Evolutionary conservation across 2,329 filamentous ascomycete species (phyloP), one percentile per base, ranked within the genome.

Genomic region (Cadophora gregata): DNA sequence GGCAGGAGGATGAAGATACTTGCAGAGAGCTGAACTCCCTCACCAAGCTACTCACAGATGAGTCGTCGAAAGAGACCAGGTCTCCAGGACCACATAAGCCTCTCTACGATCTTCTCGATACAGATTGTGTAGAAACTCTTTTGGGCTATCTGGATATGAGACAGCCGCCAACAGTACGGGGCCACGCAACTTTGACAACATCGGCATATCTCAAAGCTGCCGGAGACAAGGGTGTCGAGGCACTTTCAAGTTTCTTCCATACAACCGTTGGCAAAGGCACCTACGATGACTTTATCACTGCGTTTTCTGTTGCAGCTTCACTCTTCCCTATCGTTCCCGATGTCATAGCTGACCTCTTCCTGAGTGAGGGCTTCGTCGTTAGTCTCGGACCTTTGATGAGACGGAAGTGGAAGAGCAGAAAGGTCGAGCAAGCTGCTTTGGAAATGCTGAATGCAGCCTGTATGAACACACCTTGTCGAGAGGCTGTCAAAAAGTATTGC

Each of bases 391-490:
- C 90, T 16, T 82, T 96, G 63, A 91, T 97, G 79, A 86, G 90
- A 70, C 87, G 89, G 72, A 93, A 90, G 76, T 92, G 90, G 82
- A 96, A 95, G 82, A 95, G 91, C 76, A 86, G 87, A 71, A 93
- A 93, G 74, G 90, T 98, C 25, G 93, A 97, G 79, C 90, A 92
- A 66, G 92, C 93, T 2, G 91, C 93, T 58, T 80, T 99, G 72
- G 92, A 97, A 75, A 88, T 99, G 80, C 84, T 99, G 66, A 97
- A 94, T 79, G 93, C 93, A 14, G 94, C 95, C 7, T 97, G 93
- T 79, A 92, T 97, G 79, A 92, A 96, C 76, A 85, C 88, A 56
- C 82, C 87, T 8, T 98, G 94, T 75, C 88, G 96, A 25, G 91
- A 94, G 71, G 91, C 91, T 9, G 91, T 98, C 67, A 86, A 88